Conservation (phyloP, 2,329 filamentous ascomycete genomes). For the Botrytis aclada region DNA sequence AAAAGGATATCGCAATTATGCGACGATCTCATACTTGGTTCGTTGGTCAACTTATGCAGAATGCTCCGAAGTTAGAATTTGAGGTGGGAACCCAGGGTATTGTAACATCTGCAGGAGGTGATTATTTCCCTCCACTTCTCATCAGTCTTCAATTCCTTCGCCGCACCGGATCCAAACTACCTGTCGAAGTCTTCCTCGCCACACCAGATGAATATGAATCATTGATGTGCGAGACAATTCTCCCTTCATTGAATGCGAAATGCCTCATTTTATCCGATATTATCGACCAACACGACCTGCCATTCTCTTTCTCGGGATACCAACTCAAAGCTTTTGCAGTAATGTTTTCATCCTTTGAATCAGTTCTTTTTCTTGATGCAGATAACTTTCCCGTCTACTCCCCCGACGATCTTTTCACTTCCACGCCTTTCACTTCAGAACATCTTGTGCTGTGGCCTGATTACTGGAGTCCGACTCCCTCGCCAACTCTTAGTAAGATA, state of each 20-base stretch:
- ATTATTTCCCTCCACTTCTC: conserved; percentile 40
- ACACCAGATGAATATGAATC: conserved; percentile 40
- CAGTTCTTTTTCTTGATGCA: conserved; percentile 49
- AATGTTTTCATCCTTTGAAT: conserved; percentile 49
- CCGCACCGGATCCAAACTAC: conserved; percentile 38
- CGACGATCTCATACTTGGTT: conserved; percentile 19
- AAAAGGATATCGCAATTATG: conserved; percentile 22
- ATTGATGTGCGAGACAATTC: conserved; percentile 40
- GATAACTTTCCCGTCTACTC: conserved; percentile 45
- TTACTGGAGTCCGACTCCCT: conserved; percentile 44
- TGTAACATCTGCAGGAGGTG: conserved; percentile 42
- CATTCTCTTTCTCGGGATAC: conserved; percentile 37
- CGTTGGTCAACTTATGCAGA: conserved; percentile 1
- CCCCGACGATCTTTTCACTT: conserved; percentile 43
- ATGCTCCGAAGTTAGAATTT: not conserved
- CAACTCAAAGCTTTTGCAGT: conserved; percentile 45
- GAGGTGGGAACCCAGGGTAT: conserved; percentile 37
- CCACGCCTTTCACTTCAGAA: conserved; percentile 42
- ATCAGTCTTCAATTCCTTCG: conserved; percentile 43
- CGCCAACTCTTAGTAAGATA: conserved; percentile 27
- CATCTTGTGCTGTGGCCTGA: conserved; percentile 48
- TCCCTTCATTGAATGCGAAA: conserved; percentile 41
- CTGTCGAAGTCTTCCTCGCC: conserved; percentile 44
- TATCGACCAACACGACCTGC: conserved; percentile 1
- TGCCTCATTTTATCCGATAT: conserved; percentile 38